Evolutionary conservation across 164 flowering plant genomes (phyloP).

Genomic region (Magnolia officinalis): DNA sequence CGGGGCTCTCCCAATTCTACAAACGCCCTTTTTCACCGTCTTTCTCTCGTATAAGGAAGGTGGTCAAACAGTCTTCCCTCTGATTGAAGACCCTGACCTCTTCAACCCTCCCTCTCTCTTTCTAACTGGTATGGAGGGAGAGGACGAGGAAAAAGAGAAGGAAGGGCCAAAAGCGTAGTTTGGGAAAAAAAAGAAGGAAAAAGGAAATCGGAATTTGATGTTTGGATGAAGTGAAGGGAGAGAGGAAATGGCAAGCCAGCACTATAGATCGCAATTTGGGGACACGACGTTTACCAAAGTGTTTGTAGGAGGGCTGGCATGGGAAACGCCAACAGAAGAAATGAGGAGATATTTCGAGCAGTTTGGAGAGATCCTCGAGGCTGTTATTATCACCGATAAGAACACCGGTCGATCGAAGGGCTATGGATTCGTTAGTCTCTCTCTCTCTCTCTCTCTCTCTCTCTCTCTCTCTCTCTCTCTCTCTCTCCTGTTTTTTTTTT

Average conservation of each 20-base stretch:
- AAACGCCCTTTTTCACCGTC: constrained; percentile 14
- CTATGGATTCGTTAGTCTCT: constrained; percentile 78
- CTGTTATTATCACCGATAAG: constrained; percentile 82
- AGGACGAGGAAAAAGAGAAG: constrained; percentile 14
- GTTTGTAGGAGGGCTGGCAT: constrained; percentile 89
- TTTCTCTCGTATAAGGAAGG: not conserved
- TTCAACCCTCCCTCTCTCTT: constrained; percentile 9
- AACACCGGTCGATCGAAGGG: constrained; percentile 86
- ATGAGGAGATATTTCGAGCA: constrained; percentile 76
- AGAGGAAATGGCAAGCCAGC: constrained; percentile 49
- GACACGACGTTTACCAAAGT: constrained; percentile 89
- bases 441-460: not conserved
- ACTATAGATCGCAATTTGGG: constrained; percentile 78
- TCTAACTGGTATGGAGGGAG: constrained; percentile 24
- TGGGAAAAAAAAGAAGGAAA: not conserved
- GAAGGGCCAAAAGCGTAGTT: constrained; percentile 5
- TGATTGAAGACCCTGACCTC: constrained; percentile 9
- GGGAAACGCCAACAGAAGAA: constrained; percentile 88
- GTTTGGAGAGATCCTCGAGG: constrained; percentile 93
- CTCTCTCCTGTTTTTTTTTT: no score
- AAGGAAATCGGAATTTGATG: not conserved
- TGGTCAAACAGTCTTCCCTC: not conserved
- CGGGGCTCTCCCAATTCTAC: constrained; percentile 30
- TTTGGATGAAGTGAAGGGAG: no score
- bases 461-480: not conserved